Conservation (phyloP, 441 rosid species). For the Aquilaria agallochum region DNA sequence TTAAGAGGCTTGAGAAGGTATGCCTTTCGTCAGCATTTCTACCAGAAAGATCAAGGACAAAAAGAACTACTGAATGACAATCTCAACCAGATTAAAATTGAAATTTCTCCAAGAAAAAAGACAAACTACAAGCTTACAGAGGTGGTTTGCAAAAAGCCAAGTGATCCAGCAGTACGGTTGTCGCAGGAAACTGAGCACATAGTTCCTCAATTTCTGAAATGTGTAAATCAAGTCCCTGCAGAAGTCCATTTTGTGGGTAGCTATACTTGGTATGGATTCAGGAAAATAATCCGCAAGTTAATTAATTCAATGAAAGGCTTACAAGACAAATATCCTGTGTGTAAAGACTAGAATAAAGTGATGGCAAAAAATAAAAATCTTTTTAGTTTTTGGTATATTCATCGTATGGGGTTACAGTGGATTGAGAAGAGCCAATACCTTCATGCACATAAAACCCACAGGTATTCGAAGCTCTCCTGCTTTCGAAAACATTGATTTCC, state of each 20-base stretch:
- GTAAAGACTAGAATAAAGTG: neutral
- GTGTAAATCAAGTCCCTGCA: slow-evolving; percentile 82
- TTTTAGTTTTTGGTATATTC: slow-evolving; percentile 2
- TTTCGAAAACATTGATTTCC: slow-evolving; percentile 79
- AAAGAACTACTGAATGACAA: slow-evolving; percentile 1
- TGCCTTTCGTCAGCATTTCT: slow-evolving; percentile 64
- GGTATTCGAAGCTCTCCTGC: slow-evolving; percentile 93
- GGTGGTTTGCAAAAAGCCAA: slow-evolving; percentile 89
- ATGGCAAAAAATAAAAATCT: neutral
- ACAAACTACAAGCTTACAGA: slow-evolving; percentile 33
- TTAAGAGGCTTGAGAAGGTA: slow-evolving; percentile 60
- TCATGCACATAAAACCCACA: slow-evolving; percentile 95
- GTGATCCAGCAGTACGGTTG: slow-evolving; percentile 74
- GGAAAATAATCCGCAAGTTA: neutral
- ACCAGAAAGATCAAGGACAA: slow-evolving; percentile 18
- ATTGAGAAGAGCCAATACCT: slow-evolving; percentile 34
- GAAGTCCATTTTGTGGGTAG: slow-evolving; percentile 11
- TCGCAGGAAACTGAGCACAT: slow-evolving; percentile 76
- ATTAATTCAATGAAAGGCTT: no score
- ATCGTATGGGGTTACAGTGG: neutral
- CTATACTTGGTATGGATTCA: slow-evolving; percentile 1
- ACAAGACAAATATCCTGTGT: no score
- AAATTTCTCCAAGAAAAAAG: slow-evolving; percentile 3
- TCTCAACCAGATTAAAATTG: slow-evolving; percentile 2
- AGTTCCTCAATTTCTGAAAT: slow-evolving; percentile 75